Conservation (phyloP, 352 stramenopile species). For the Phytophthora ramorum region DNA sequence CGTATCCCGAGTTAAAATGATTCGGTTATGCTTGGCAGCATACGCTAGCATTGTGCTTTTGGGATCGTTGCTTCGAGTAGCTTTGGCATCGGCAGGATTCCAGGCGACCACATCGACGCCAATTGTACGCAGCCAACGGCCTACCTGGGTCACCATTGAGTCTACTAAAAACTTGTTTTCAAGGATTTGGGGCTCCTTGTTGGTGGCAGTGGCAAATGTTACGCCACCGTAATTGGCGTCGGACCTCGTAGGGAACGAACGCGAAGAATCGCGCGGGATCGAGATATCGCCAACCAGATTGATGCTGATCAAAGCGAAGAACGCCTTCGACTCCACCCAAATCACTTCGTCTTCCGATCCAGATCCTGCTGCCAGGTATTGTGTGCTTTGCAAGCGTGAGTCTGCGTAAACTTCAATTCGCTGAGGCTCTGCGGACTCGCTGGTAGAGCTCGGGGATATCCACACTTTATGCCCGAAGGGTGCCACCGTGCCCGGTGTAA, state of each 20-base stretch:
- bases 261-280: neutral
- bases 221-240: neutral
- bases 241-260: conserved; percentile 1
- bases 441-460: neutral
- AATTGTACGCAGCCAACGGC: conserved; percentile 75
- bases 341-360: conserved; percentile 55
- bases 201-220: neutral
- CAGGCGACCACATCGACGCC: conserved; percentile 75
- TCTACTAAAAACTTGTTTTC: conserved; percentile 78
- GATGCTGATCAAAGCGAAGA: conserved; percentile 51
- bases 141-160: conserved; percentile 76
- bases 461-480: conserved; percentile 55
- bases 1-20: conserved; percentile 60
- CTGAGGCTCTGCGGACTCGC: neutral
- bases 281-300: conserved; percentile 42
- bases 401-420: conserved; percentile 52
- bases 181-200: conserved; percentile 17
- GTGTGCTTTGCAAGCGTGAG: conserved; percentile 27
- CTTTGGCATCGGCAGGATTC: conserved; percentile 28
- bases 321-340: conserved; percentile 47
- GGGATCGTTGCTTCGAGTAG: conserved; percentile 16
- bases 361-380: conserved; percentile 52
- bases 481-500: conserved; percentile 66
- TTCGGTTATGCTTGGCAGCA: conserved; percentile 48
- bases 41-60: conserved; percentile 40